Base-by-base conservation (phyloP, 371 early-diverging fungal genomes). In the Scutellospora calospora region DNA sequence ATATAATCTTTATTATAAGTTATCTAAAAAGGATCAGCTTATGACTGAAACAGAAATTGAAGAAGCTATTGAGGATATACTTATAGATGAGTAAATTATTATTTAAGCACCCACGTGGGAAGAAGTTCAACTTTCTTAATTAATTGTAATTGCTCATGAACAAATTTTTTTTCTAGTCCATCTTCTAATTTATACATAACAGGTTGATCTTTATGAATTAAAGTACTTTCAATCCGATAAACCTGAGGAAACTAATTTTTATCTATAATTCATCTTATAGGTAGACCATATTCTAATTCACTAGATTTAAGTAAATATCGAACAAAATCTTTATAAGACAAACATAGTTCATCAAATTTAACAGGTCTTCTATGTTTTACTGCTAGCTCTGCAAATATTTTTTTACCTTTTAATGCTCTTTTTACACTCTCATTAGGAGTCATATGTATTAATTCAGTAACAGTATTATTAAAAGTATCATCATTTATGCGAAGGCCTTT, bases 121-220 rank as follows among this genome's bases (percentile, higher is more conserved):
- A 6, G 38, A 38, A 38, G 38, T 38, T 38, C 38, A 38, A 38
- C 38, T 38, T 38, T 38, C 38, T 38, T 38, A 38, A 38, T 38
- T 38, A 38, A 38, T 38, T 38, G 38, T 38, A 38, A 38, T 38
- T 38, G 38, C 38, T 38, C 38, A 38, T 6, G 38, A 6, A 38
- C 6, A 38, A n/a, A n/a, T n/a, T n/a, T n/a, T n/a, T n/a, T n/a
- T n/a, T n/a, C n/a, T n/a, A n/a, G n/a, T n/a, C n/a, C n/a, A n/a
- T n/a, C n/a, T n/a, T n/a, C n/a, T 20, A 73, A 52, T 52, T 22
- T 51, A 18, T 73, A 73, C 22, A 73, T 22, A 8, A 73, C 72
- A 27, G 72, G 72, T 49, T 72, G 72, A 72, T 72, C 51, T 72
- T 73, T 73, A 51, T 73, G 73, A 5, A 49, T n/a, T 51, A 73